Evolutionary conservation across 192 early-diverging fungal genomes (phyloP), one percentile per base, ranked within the genome.

Genomic region (Coemansia biformis): DNA sequence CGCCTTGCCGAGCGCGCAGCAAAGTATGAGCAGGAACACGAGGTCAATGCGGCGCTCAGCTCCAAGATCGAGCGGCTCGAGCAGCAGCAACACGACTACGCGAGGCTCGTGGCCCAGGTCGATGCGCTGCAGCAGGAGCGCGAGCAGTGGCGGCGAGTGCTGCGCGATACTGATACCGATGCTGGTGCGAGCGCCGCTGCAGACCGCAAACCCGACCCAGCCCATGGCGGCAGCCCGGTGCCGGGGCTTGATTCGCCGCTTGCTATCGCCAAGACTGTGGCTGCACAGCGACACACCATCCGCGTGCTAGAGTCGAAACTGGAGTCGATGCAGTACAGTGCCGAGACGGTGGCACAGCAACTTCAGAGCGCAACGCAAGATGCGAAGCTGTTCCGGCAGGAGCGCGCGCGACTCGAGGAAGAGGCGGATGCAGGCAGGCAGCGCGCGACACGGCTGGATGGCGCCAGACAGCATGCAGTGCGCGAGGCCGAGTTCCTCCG

Each of bases 401-500:
- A 46, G 32, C 43, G 45, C 40, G 23, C 43, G 21, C 51, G 30
- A 8, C 34, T 57, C 12, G 52, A 61, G 32, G 31, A 32, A 13
- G 29, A 63, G 24, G 31, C 43, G 18, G 10, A 31, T 16, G 49
- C 8, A 0, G 79, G 78, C 38, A 57, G 42, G 26, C 55, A 51
- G 7, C 33, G 38, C 8, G 43, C 62, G 3, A 43, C 66, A 12
- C 76, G 56, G 26, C 51, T 78, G 12, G 66, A 79, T 13, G 62
- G 74, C 22, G 46, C 77, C 28, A 58, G 76, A 32, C 75, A 78
- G 29, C 54, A 88, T 14, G 62, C 78, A 8, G 72, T 70, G 43
- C 80, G 80, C 41, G 82, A 87, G 44, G 67, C 78, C 0, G 77
- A 76, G 30, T 79, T 81, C 63, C 48, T 89, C 36, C 78, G 81